Evolutionary conservation across 768 basidiomycete genomes (phyloP).

Genomic region (Hysterangium stoloniferum): DNA sequence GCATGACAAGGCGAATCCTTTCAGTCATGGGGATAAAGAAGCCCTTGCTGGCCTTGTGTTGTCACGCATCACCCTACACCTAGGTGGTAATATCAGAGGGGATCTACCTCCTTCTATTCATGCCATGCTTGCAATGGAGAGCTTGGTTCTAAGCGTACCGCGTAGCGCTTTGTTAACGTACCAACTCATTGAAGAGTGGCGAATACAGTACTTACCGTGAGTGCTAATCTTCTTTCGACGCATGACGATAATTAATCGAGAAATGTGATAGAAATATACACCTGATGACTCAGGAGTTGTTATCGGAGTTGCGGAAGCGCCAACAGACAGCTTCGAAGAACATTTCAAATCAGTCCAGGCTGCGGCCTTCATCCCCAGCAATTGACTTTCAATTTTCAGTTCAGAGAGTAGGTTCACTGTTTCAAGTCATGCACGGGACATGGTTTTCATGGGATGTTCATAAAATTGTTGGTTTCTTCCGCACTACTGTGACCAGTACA

Average conservation of each 20-base stretch:
- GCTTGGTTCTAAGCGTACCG: constrained; percentile 40
- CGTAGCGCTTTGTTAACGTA: constrained; percentile 76
- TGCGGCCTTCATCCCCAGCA: constrained; percentile 6
- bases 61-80: constrained; percentile 32
- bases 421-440: constrained; percentile 84
- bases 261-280: constrained; percentile 35
- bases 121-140: constrained; percentile 11
- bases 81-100: not conserved
- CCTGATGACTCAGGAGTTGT: constrained; percentile 51
- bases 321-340: constrained; percentile 29
- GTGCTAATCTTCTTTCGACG: constrained; percentile 11
- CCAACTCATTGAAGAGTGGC: constrained; percentile 77
- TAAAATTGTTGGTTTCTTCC: constrained; percentile 40
- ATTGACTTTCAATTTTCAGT: constrained; percentile 47
- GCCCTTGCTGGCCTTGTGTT: constrained; percentile 56
- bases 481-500: constrained; percentile 27
- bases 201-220: constrained; percentile 67
- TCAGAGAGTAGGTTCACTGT: constrained; percentile 44
- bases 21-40: constrained; percentile 34
- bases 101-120: constrained; percentile 4
- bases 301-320: constrained; percentile 51
- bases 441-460: constrained; percentile 74
- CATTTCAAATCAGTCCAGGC: constrained; percentile 19
- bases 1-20: constrained; percentile 1
- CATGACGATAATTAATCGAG: not conserved